A percentile compares a stretch with the other conserved stretches of the same genome.
Conservation (phyloP, 208 protist species). For the Leishmania braziliensis region DNA sequence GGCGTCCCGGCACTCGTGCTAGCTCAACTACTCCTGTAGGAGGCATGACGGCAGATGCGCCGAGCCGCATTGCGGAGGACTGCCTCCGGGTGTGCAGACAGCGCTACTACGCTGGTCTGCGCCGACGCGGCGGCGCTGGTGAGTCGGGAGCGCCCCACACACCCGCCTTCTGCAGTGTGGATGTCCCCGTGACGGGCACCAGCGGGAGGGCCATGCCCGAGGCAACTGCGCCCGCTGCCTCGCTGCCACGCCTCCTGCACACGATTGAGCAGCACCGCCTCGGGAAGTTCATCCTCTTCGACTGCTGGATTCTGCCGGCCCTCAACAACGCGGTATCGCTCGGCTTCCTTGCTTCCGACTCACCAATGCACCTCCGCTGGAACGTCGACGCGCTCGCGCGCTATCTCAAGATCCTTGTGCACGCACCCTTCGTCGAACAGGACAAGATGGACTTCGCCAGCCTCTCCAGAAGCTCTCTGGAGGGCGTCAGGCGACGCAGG, state of each 20-base stretch:
- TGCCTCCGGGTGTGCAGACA: conserved; percentile 30
- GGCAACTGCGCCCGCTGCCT: conserved; percentile 29
- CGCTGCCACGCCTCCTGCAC: conserved; percentile 51
- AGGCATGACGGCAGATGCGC: not conserved
- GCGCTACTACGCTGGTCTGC: conserved; percentile 28
- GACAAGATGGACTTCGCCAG: conserved; percentile 25
- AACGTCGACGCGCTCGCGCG: conserved; percentile 89
- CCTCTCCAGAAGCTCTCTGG: not conserved
- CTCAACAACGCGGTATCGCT: conserved; percentile 75
- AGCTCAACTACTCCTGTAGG: not conserved
- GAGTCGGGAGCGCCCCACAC: not conserved
- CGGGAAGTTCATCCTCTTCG: conserved; percentile 87
- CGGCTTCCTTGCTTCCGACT: conserved; percentile 68
- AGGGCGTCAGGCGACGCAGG: not conserved
- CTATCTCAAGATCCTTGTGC: conserved; percentile 87
- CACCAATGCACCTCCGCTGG: conserved; percentile 81
- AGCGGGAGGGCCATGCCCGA: conserved; percentile 13
- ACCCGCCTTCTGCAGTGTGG: not conserved
- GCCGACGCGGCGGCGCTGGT: not conserved
- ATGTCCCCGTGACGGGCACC: conserved; percentile 15
- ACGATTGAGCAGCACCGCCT: conserved; percentile 79
- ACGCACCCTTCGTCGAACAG: conserved; percentile 65
- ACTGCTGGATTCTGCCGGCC: conserved; percentile 85
- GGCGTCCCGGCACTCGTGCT: not conserved
- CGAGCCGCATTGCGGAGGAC: conserved; percentile 23